Conservation (phyloP, 2,329 filamentous ascomycete species). For the Sporothrix inflata region DNA sequence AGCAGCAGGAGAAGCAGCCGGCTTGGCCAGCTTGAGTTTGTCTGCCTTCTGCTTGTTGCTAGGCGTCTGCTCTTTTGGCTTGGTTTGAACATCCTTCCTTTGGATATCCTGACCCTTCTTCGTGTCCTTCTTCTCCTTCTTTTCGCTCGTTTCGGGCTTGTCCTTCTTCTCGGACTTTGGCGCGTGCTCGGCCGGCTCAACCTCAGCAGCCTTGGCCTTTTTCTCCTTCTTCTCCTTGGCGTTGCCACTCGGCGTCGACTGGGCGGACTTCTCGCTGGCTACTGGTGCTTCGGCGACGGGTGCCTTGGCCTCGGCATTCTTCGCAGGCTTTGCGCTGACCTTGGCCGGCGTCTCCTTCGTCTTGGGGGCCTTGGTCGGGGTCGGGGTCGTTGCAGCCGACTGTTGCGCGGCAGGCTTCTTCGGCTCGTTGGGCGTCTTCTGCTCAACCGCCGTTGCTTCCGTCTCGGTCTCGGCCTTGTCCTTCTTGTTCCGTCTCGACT, state of each 20-base stretch:
- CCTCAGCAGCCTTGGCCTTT: constrained; percentile 18
- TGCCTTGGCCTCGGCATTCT: constrained; percentile 5
- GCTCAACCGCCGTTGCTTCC: background rate
- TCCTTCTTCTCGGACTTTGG: constrained; percentile 36
- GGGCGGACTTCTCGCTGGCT: constrained; percentile 24
- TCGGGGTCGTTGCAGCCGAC: too few relatives aligned
- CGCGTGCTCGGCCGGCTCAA: background rate
- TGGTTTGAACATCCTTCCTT: constrained; percentile 32
- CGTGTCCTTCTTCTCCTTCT: background rate
- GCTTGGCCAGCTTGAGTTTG: constrained; percentile 33
- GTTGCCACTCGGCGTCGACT: constrained; percentile 1
- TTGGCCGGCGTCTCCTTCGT: constrained; percentile 2
- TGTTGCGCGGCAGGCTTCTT: background rate
- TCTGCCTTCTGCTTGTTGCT: constrained; percentile 38
- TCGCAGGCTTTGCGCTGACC: constrained; percentile 33
- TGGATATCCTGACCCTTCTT: constrained; percentile 25
- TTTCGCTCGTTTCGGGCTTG: constrained; percentile 32
- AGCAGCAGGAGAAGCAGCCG: constrained; percentile 10
- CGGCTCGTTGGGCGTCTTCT: background rate
- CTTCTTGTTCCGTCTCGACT: constrained; percentile 35
- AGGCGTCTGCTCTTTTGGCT: constrained; percentile 30
- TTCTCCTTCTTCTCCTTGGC: constrained; percentile 24
- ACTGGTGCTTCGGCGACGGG: background rate
- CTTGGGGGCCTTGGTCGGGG: background rate
- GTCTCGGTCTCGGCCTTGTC: constrained; percentile 28